Percentiles rank a stretch among this genome's conserved stretches.
Evolutionary conservation across 1,284 basidiomycete genomes (phyloP).

Genomic region (Moesziomyces globuligerus): DNA sequence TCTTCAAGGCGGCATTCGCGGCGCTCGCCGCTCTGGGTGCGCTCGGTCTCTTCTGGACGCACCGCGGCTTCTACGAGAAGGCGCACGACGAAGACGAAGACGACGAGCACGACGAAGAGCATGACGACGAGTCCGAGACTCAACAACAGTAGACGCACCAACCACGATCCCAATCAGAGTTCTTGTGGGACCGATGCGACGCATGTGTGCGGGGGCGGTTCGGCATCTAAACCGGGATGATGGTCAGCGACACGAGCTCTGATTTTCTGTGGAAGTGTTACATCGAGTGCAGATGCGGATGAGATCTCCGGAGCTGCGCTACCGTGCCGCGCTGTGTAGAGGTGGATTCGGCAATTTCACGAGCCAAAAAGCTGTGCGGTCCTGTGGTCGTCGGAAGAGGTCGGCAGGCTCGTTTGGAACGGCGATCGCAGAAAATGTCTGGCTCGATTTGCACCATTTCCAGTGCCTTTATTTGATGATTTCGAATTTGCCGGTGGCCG

Average conservation of each 20-base stretch:
- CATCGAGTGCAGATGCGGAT: too few species aligned
- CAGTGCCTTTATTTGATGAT: too few species aligned
- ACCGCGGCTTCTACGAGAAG: constrained; percentile 45
- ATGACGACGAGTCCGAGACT: constrained; percentile 8
- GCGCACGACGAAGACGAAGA: constrained; percentile 38
- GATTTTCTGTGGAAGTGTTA: background rate
- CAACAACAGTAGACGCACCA: too few species aligned
- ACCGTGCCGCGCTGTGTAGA: background rate
- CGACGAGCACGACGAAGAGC: constrained; percentile 2
- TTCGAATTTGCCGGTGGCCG: background rate
- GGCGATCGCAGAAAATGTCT: too few species aligned
- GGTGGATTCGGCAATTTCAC: constrained; percentile 6
- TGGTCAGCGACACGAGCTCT: background rate
- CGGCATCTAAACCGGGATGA: background rate
- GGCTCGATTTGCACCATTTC: too few species aligned
- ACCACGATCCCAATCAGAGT: too few species aligned
- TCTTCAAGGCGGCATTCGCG: constrained; percentile 51
- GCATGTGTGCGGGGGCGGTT: too few species aligned
- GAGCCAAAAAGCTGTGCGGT: constrained; percentile 6
- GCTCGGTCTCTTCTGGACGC: constrained; percentile 43
- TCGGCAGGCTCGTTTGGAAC: constrained; percentile 14
- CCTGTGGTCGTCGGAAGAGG: constrained; percentile 22
- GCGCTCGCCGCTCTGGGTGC: constrained; percentile 33
- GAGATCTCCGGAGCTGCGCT: constrained; percentile 14
- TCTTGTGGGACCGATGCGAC: too few species aligned